These are phyloP conservation scores for Amaranthus palmeri DNA, from an alignment of 148 eudicot genomes.

Conservation along the genomic window DNA sequence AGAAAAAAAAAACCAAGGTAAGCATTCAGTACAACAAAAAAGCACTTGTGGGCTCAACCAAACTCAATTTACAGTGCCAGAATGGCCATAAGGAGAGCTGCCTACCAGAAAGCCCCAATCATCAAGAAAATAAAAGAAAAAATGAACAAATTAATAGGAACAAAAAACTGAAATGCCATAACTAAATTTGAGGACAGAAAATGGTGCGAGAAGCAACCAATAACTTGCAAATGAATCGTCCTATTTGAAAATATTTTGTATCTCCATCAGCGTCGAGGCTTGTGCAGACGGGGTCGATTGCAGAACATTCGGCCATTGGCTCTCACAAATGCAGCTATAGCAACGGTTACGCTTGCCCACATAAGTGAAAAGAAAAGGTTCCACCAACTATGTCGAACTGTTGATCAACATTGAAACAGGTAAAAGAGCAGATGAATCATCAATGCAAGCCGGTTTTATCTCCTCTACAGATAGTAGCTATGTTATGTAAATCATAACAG, in stretches of 20 bases:
- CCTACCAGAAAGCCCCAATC: neutral
- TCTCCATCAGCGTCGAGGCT: conserved; percentile 41
- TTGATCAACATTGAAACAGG: conserved; percentile 8
- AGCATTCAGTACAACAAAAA: neutral
- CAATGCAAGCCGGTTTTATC: neutral
- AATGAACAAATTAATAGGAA: conserved; percentile 9
- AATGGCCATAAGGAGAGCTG: neutral
- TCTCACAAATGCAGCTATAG: conserved; percentile 50
- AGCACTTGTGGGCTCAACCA: neutral
- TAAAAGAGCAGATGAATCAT: neutral
- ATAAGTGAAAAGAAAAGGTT: conserved; percentile 55
- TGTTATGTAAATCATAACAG: no score
- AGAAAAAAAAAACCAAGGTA: neutral
- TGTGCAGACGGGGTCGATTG: conserved; percentile 76
- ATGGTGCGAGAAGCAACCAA: neutral
- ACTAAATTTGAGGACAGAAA: neutral
- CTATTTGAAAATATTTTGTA: neutral
- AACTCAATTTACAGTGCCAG: neutral
- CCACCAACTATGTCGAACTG: conserved; percentile 48
- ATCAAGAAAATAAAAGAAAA: neutral
- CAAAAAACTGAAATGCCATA: conserved; percentile 1
- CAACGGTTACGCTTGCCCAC: conserved; percentile 70
- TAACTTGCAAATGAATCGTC: neutral
- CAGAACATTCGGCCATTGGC: conserved; percentile 83
- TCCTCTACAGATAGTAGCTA: no score